Evolutionary conservation across 306 rosid species (phyloP), one percentile per base, ranked within the genome.

Genomic region (Vigna hirtella): DNA sequence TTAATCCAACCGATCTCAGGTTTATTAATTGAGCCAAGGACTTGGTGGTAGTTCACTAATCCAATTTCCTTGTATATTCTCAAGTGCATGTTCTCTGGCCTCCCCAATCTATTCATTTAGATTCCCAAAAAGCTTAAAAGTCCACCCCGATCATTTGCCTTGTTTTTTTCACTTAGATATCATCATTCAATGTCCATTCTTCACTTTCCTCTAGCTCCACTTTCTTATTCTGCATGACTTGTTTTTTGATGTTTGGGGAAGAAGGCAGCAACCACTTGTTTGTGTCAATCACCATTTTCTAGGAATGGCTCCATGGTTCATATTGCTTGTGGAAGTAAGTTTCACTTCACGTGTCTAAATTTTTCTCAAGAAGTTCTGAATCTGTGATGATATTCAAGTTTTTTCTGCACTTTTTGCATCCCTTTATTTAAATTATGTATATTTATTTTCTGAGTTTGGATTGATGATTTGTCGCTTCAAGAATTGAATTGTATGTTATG

Each of bases 1-100:
- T 72, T 51, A 0, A 16, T 6, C 83, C 79, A 18, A 42, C 62
- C 32, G 32, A 9, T 13, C 16, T 72, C 7, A 65, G 22, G 62
- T 80, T 65, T 43, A 40, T 52, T 42, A 72, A 26, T 59, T 59
- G 66, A 79, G 38, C 26, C 73, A 22, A 77, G 32, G 42, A 53
- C n/a, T 51, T 49, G 42, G 11, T 1, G n/a, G 73, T 62, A 24
- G 43, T 16, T 43, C 38, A 61, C 28, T 49, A 15, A 13, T 9
- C n/a, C 20, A 42, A 16, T 24, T 34, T 58, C 68, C 45, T 1
- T 22, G 30, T 57, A 43, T 58, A 58, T 58, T 57, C 17, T 58
- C 43, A 40, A 15, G 6, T 30, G 20, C 55, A 4, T 72, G 67
- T 20, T 15, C 30, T 38, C 38, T 14, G 24, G 20, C 10, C 53